Evolutionary conservation across 2,329 filamentous ascomycete species (phyloP).

Genomic region (Colletotrichum higginsianum): DNA sequence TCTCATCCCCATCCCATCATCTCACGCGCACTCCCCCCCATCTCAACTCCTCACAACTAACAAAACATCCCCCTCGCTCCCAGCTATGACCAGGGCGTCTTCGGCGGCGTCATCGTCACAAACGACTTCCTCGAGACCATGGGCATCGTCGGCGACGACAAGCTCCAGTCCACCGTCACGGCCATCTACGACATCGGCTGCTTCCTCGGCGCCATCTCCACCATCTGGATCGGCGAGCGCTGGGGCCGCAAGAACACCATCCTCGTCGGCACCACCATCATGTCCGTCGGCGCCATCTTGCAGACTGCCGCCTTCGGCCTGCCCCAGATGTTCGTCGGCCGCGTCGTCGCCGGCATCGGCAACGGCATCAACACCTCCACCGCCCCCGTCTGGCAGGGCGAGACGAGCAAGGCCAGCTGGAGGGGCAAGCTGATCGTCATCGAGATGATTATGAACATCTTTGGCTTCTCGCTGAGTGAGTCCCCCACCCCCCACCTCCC

Average conservation of each 20-base stretch:
- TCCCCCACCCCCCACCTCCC: neutral
- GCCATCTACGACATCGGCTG: slow-evolving; percentile 73
- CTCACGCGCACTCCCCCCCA: neutral
- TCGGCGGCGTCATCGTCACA: slow-evolving; percentile 63
- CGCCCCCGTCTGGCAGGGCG: slow-evolving; percentile 56
- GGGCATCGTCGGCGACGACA: slow-evolving; percentile 56
- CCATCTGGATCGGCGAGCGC: slow-evolving; percentile 52
- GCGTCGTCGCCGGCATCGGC: slow-evolving; percentile 65
- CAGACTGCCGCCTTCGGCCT: slow-evolving; percentile 53
- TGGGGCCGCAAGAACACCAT: slow-evolving; percentile 53
- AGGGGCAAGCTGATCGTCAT: slow-evolving; percentile 52
- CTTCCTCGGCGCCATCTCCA: slow-evolving; percentile 64
- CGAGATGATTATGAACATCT: slow-evolving; percentile 52
- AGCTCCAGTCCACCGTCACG: slow-evolving; percentile 63
- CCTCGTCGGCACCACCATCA: slow-evolving; percentile 51
- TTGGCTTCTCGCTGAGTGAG: slow-evolving; percentile 48
- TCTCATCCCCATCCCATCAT: neutral
- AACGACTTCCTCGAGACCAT: slow-evolving; percentile 60
- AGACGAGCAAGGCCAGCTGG: slow-evolving; percentile 52
- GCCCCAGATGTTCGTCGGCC: slow-evolving; percentile 58
- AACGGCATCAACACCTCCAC: slow-evolving; percentile 58
- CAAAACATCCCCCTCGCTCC: neutral
- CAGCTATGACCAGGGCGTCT: slow-evolving; percentile 65
- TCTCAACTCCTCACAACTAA: neutral
- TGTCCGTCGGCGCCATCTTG: slow-evolving; percentile 53